A percentile compares a stretch with the other conserved stretches of the same genome.
Evolutionary conservation across 2,329 filamentous ascomycete genomes (phyloP).

Genomic region (Exophiala sp.): DNA sequence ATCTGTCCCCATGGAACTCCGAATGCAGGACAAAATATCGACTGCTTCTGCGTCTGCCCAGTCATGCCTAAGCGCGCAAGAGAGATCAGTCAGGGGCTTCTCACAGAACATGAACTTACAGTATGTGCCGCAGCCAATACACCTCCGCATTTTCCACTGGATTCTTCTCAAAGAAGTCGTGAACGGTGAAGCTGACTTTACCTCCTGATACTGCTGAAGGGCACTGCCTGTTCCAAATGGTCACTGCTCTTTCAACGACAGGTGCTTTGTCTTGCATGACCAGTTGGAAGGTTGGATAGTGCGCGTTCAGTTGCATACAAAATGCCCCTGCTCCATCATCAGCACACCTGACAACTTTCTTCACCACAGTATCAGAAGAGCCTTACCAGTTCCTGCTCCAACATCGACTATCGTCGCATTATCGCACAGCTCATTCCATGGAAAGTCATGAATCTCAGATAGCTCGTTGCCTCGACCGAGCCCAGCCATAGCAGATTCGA

Average conservation of each 20-base stretch:
- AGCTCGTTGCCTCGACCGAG: neutral
- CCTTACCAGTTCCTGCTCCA: slow-evolving; percentile 9
- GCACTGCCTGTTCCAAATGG: neutral
- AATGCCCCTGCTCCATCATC: slow-evolving; percentile 1
- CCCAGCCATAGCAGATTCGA: slow-evolving; percentile 6
- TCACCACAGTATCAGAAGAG: neutral
- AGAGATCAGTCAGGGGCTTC: neutral
- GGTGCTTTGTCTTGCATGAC: slow-evolving; percentile 9
- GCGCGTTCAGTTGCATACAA: slow-evolving; percentile 5
- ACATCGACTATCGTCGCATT: slow-evolving; percentile 8
- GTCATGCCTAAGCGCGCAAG: slow-evolving; percentile 1
- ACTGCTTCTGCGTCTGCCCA: slow-evolving; percentile 5
- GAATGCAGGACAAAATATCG: slow-evolving; percentile 2
- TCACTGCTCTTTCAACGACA: slow-evolving; percentile 4
- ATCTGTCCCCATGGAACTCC: slow-evolving; percentile 1
- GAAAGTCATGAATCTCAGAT: slow-evolving; percentile 5
- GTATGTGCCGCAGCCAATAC: slow-evolving; percentile 11
- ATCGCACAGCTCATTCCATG: neutral
- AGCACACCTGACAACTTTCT: neutral
- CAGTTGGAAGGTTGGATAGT: slow-evolving; percentile 3
- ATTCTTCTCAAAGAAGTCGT: slow-evolving; percentile 9
- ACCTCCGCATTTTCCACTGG: slow-evolving; percentile 3
- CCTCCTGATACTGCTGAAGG: neutral
- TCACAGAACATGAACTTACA: neutral
- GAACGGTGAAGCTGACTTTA: neutral